Conservation (phyloP, 352 stramenopile genomes). For the Salisapilia sapeloensis region DNA sequence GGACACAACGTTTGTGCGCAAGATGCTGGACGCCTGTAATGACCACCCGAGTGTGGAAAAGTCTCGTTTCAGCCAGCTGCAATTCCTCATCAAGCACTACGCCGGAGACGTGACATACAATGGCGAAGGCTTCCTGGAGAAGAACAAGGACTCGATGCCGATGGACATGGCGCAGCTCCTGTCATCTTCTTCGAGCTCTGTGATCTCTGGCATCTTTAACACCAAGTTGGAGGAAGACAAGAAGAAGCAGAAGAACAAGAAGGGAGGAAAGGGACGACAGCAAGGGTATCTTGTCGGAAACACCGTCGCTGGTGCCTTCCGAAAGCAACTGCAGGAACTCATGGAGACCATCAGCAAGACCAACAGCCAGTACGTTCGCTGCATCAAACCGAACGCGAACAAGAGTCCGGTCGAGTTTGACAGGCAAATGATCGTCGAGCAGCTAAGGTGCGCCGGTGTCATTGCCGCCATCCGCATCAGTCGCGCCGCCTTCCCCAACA, state of each 20-base stretch:
- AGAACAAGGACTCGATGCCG: conserved; percentile 78
- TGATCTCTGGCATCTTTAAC: conserved; percentile 60
- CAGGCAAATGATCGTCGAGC: conserved; percentile 73
- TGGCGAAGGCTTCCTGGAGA: conserved; percentile 51
- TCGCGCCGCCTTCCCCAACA: conserved; percentile 79
- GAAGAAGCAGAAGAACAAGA: conserved; percentile 13
- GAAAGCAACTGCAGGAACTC: conserved; percentile 67
- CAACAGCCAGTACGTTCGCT: conserved; percentile 77
- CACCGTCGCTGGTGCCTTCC: conserved; percentile 73
- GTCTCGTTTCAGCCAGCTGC: conserved; percentile 66
- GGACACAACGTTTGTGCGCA: conserved; percentile 71
- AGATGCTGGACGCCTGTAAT: conserved; percentile 58
- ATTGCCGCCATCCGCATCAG: conserved; percentile 82
- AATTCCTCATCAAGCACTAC: conserved; percentile 73
- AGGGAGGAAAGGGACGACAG: conserved; percentile 30
- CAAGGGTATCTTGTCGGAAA: conserved; percentile 72
- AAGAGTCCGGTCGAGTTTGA: conserved; percentile 77
- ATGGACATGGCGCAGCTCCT: conserved; percentile 66
- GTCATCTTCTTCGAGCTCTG: conserved; percentile 28
- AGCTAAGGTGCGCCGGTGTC: conserved; percentile 79
- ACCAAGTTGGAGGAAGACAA: conserved; percentile 9
- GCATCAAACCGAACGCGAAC: conserved; percentile 85
- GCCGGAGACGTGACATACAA: conserved; percentile 73
- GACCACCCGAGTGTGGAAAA: conserved; percentile 75
- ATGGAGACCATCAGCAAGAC: conserved; percentile 83